A percentile compares a stretch with the other conserved stretches of the same genome.
Evolutionary conservation across 75 land plant genomes (phyloP).

Genomic region (Picea sitchensis): DNA sequence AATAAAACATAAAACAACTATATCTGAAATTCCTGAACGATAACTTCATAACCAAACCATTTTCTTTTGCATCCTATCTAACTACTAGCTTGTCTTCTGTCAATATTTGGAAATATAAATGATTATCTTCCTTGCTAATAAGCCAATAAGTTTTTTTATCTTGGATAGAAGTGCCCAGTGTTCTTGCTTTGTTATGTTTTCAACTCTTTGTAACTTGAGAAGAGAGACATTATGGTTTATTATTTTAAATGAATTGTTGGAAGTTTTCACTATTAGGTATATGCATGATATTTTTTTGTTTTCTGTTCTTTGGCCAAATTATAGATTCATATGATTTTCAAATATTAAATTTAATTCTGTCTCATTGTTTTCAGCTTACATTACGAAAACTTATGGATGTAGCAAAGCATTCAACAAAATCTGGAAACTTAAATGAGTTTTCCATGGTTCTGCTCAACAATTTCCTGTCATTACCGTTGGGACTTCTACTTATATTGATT

Average conservation of each 20-base stretch:
- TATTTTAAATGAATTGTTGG: not conserved
- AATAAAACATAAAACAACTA: not conserved
- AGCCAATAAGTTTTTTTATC: not conserved
- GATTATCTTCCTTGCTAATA: not conserved
- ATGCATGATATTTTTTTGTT: not conserved
- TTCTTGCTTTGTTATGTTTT: not conserved
- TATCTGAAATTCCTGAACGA: not conserved
- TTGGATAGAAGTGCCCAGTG: not conserved
- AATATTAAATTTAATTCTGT: not conserved
- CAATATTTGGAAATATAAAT: not conserved
- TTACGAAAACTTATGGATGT: slow-evolving; percentile 50
- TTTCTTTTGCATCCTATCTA: not conserved
- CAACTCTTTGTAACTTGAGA: not conserved
- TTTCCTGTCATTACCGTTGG: slow-evolving; percentile 45
- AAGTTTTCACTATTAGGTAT: not conserved
- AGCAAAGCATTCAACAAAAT: slow-evolving; percentile 44
- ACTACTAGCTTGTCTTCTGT: not conserved
- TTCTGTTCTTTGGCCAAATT: not conserved
- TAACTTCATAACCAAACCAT: not conserved
- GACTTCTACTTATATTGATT: slow-evolving; percentile 27
- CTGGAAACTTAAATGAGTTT: slow-evolving; percentile 47
- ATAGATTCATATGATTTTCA: not conserved
- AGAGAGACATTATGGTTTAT: not conserved
- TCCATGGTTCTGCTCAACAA: slow-evolving; percentile 57
- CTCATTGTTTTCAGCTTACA: slow-evolving; percentile 28